These are phyloP conservation scores for Rosellinia necatrix DNA, from an alignment of 2,329 filamentous ascomycete genomes.

Conservation along the genomic window DNA sequence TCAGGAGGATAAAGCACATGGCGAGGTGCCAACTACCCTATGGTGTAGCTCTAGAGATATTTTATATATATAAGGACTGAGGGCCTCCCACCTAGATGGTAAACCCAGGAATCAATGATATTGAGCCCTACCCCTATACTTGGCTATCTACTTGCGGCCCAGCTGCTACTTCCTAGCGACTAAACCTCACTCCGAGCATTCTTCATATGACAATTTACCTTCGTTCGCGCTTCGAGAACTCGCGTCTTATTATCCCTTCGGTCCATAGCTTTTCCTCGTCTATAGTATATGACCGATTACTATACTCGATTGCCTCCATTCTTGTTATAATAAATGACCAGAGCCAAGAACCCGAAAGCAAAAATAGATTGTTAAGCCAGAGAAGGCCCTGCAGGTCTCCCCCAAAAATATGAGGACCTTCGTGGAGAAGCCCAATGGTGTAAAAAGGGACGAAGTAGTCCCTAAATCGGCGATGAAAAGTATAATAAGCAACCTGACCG, in stretches of 20 bases:
- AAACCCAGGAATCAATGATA: no score
- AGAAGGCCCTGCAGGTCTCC: conserved; percentile 1
- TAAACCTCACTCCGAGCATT: no score
- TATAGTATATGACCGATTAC: conserved; percentile 11
- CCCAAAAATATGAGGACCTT: background rate
- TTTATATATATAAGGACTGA: no score
- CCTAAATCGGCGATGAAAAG: conserved; percentile 18
- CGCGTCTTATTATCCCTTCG: conserved; percentile 15
- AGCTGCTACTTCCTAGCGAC: no score
- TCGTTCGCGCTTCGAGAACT: conserved; percentile 19
- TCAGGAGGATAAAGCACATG: no score
- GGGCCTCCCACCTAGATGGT: no score
- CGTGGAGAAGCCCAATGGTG: conserved; percentile 6
- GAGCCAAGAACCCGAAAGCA: conserved; percentile 13
- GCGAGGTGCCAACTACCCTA: no score
- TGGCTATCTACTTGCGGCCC: no score
- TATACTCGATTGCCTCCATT: conserved; percentile 9
- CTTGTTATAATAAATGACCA: conserved; percentile 6
- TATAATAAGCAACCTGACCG: conserved; percentile 11
- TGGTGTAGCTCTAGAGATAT: no score
- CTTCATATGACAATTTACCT: no score
- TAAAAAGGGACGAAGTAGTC: conserved; percentile 9
- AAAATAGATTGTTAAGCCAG: conserved; percentile 5
- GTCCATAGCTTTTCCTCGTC: conserved; percentile 19
- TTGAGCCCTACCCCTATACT: no score